Base-by-base conservation (phyloP, 1,284 basidiomycete species). In the Ceratobasidium sp. region DNA sequence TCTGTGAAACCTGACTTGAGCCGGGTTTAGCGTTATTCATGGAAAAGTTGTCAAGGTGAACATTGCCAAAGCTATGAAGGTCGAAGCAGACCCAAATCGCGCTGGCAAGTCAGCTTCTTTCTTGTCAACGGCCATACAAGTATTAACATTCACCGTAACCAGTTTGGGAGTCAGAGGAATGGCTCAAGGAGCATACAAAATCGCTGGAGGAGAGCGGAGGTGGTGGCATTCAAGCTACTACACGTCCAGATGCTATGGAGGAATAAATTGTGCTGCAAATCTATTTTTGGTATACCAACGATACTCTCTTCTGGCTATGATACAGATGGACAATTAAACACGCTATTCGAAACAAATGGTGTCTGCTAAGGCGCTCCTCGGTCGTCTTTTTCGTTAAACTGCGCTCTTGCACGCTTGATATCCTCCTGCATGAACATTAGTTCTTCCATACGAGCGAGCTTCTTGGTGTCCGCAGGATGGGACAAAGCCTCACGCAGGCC, bases 381-480 rank as follows among this genome's bases (percentile, higher is more conserved):
- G 83, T 75, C 73, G 41, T 80, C 78, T 23, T 78, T 77, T 74
- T 91, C 90, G 61, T 89, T 87, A 76, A 94, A 93, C 79, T 93
- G 89, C 9, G 89, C 88, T 52, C 92, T 86, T 11, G 93, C 94
- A n/a, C 92, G 88, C 79, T 94, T 93, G 82, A 95, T 95, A 76
- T 94, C 94, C 80, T 95, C 93, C 79, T 95, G 92, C 90, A 95
- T 94, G 84, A 94, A 94, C 35, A 95, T 80, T 44, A 96, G 83
- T 80, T 96, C 94, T 80, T 96, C 93, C 88, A 95, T 90, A 74
- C 94, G 85, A 30, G 93, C 92, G 41, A 96, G 86, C 79, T 95
- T 95, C 82, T 94, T 94, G 38, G 91, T 88, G 77, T 95, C 92
- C 18, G 91, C 91, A 1, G 91, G 89, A 62, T 89, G 84, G 28